Conservation (phyloP, 768 basidiomycete genomes). For the Tephrocybe sp. region DNA sequence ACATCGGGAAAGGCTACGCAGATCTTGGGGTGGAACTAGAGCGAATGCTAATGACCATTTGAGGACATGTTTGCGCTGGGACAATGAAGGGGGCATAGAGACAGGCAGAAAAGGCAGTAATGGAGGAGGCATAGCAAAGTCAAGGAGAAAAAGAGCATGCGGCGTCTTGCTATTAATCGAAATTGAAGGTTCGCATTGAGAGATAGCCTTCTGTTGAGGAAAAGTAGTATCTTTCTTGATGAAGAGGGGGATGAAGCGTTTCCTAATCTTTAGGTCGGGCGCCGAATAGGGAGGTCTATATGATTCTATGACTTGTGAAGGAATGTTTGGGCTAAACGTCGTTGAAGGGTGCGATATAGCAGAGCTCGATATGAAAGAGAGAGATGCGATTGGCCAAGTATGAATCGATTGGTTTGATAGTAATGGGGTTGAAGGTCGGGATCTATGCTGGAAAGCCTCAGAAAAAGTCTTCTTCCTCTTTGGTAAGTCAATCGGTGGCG, state of each 20-base stretch:
- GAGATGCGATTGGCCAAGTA: too few species aligned
- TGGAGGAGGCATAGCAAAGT: conserved; percentile 27
- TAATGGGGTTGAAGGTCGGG: background rate
- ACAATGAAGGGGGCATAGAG: conserved; percentile 55
- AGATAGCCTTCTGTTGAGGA: background rate
- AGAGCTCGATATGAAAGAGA: too few species aligned
- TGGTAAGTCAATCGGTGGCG: background rate
- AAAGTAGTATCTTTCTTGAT: conserved; percentile 8
- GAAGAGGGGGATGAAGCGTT: conserved; percentile 31
- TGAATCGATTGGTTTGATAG: too few species aligned
- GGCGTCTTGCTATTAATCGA: too few species aligned
- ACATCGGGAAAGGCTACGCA: conserved; percentile 47
- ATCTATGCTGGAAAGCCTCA: background rate
- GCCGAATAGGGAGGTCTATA: too few species aligned
- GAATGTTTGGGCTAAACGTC: background rate
- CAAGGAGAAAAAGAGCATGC: conserved; percentile 30
- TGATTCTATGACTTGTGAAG: background rate
- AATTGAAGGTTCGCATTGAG: too few species aligned
- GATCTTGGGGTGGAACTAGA: conserved; percentile 41
- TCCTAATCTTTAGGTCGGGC: conserved; percentile 15
- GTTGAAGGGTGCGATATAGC: background rate
- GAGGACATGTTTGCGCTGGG: conserved; percentile 56
- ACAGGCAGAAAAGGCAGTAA: conserved; percentile 37
- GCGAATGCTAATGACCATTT: conserved; percentile 56
- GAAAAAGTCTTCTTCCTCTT: background rate